Percentiles rank a stretch among this genome's conserved stretches.
These are phyloP conservation scores for Phialemoniopsis sp. DNA, from an alignment of 2,329 filamentous ascomycete genomes.

Conservation along the genomic window DNA sequence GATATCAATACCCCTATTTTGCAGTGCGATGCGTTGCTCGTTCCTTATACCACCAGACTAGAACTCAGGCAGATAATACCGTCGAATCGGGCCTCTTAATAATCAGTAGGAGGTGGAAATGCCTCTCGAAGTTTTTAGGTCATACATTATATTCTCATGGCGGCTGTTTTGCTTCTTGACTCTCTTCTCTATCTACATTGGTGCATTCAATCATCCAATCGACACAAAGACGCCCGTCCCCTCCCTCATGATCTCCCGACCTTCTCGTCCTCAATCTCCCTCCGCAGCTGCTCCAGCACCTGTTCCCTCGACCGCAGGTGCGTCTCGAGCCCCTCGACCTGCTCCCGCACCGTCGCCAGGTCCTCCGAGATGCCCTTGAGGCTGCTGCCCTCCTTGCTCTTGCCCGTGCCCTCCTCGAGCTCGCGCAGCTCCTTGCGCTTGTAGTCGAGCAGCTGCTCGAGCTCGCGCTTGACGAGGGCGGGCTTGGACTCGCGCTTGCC, in stretches of 20 bases:
- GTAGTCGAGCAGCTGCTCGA: conserved; percentile 92
- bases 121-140: too few species aligned
- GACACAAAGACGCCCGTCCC: too few species aligned
- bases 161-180: too few species aligned
- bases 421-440: conserved; percentile 79
- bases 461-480: conserved; percentile 86
- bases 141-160: too few species aligned
- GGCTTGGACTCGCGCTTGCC: conserved; percentile 75
- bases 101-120: too few species aligned
- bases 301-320: conserved; percentile 76
- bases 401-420: conserved; percentile 67
- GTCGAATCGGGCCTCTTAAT: too few species aligned
- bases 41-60: too few species aligned
- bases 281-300: conserved; percentile 69
- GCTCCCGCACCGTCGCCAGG: conserved; percentile 84
- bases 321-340: conserved; percentile 83
- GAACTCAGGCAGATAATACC: too few species aligned
- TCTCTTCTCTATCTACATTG: conserved; percentile 1
- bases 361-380: conserved; percentile 80
- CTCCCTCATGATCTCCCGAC: conserved; percentile 34
- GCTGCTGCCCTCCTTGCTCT: conserved; percentile 64
- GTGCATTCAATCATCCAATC: too few species aligned
- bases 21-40: too few species aligned
- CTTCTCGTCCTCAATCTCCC: conserved; percentile 87
- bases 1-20: too few species aligned